These are phyloP conservation scores for Russula earlei DNA, from an alignment of 768 basidiomycete species.

Conservation along the genomic window DNA sequence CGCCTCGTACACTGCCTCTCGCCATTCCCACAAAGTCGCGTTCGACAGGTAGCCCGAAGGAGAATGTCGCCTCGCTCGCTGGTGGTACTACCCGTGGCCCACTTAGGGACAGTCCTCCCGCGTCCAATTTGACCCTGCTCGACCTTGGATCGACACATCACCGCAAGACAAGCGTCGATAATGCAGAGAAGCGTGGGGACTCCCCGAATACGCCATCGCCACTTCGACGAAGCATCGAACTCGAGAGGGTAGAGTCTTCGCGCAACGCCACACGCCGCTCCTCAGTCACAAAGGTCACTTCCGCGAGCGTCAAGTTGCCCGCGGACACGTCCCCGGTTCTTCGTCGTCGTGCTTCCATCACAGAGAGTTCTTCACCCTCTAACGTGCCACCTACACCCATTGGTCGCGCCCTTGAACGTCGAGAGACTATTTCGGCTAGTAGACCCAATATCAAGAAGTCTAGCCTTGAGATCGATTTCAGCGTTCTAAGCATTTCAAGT, in stretches of 20 bases:
- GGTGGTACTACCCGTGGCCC: constrained; percentile 35
- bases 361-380: constrained; percentile 8
- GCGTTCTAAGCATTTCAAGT: constrained; percentile 30
- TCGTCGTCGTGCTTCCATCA: constrained; percentile 20
- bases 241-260: constrained; percentile 39
- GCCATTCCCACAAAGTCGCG: constrained; percentile 39
- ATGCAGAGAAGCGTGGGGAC: constrained; percentile 42
- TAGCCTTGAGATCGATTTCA: constrained; percentile 32
- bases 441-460: constrained; percentile 17
- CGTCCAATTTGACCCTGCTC: constrained; percentile 37
- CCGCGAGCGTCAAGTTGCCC: constrained; percentile 24
- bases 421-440: constrained; percentile 17
- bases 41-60: constrained; percentile 45
- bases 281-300: constrained; percentile 33
- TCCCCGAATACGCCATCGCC: constrained; percentile 53
- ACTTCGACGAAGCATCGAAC: constrained; percentile 47
- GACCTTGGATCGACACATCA: constrained; percentile 38
- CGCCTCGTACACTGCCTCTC: constrained; percentile 20
- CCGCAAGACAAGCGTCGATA: constrained; percentile 36
- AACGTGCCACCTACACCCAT: background rate
- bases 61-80: constrained; percentile 31
- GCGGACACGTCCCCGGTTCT: constrained; percentile 20
- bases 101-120: constrained; percentile 33
- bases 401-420: constrained; percentile 18
- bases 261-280: constrained; percentile 42